Percentiles rank a stretch among this genome's conserved stretches.
These are phyloP conservation scores for Avena insularis DNA, from an alignment of 176 grass and related monocot genomes.

Conservation along the genomic window DNA sequence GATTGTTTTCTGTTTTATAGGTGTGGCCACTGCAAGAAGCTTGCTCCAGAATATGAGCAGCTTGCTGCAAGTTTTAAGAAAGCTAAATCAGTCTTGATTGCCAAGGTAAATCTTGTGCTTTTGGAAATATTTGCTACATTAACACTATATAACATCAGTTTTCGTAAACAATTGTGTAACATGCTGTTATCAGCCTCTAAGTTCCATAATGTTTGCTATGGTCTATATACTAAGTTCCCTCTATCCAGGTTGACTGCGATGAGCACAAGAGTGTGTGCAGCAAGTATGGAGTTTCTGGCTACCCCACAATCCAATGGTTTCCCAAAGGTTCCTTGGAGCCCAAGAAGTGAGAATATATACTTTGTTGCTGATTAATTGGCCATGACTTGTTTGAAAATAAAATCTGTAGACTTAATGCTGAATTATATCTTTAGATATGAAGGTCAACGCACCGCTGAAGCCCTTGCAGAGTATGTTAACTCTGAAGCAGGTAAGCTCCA, in stretches of 20 bases:
- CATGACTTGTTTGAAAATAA: conserved; percentile 18
- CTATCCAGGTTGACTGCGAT: conserved; percentile 92
- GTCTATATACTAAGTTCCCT: conserved; percentile 2
- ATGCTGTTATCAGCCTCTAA: conserved; percentile 3
- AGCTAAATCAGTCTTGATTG: conserved; percentile 89
- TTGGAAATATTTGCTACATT: not conserved
- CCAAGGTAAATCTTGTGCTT: conserved; percentile 62
- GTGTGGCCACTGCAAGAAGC: conserved; percentile 99
- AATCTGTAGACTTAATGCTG: not conserved
- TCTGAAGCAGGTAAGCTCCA: conserved; percentile 79
- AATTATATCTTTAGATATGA: conserved; percentile 71
- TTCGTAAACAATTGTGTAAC: not conserved
- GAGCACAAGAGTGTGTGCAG: conserved; percentile 91
- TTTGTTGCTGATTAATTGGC: conserved; percentile 12
- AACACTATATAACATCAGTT: not conserved
- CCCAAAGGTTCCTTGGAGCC: conserved; percentile 95
- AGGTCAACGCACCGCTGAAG: conserved; percentile 74
- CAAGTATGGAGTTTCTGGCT: conserved; percentile 96
- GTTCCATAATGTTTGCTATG: not conserved
- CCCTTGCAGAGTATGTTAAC: conserved; percentile 90
- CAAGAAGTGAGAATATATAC: conserved; percentile 71
- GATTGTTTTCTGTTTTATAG: conserved; percentile 47
- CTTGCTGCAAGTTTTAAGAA: conserved; percentile 92
- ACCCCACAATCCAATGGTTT: conserved; percentile 98
- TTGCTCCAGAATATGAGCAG: conserved; percentile 97